Evolutionary conservation across 352 stramenopile genomes (phyloP).

Genomic region (Phytophthora cryptogea): DNA sequence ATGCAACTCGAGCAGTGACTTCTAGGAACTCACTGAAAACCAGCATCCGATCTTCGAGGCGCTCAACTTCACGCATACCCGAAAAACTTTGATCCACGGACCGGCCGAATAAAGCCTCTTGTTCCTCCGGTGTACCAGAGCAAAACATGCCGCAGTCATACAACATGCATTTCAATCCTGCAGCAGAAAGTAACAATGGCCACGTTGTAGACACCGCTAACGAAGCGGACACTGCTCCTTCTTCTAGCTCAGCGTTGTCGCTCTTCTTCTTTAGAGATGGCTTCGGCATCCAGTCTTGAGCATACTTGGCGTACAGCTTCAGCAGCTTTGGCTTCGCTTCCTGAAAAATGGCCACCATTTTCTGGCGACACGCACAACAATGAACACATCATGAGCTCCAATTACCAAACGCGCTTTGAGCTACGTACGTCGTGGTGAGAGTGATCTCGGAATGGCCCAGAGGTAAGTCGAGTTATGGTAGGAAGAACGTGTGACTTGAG

Average conservation of each 20-base stretch:
- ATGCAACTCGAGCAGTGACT: slow-evolving; percentile 62
- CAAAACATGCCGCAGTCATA: slow-evolving; percentile 85
- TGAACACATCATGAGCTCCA: slow-evolving; percentile 6
- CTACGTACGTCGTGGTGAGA: slow-evolving; percentile 71
- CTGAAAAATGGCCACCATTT: slow-evolving; percentile 69
- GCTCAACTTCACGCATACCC: slow-evolving; percentile 41
- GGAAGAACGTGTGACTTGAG: slow-evolving; percentile 54
- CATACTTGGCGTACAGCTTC: slow-evolving; percentile 76
- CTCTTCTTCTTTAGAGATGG: slow-evolving; percentile 16
- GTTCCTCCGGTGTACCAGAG: slow-evolving; percentile 51
- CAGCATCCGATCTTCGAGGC: slow-evolving; percentile 45
- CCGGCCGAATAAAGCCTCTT: slow-evolving; percentile 62
- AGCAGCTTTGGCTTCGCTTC: slow-evolving; percentile 75
- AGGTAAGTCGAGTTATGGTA: slow-evolving; percentile 60
- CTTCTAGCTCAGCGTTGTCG: slow-evolving; percentile 18
- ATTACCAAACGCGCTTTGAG: background rate
- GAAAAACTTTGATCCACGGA: slow-evolving; percentile 71
- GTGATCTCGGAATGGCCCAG: slow-evolving; percentile 72
- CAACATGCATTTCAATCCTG: slow-evolving; percentile 63
- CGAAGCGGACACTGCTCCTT: slow-evolving; percentile 8
- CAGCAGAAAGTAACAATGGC: slow-evolving; percentile 50
- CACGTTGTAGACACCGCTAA: slow-evolving; percentile 38
- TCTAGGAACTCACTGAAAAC: slow-evolving; percentile 83
- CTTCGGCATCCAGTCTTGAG: slow-evolving; percentile 36
- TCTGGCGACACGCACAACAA: slow-evolving; percentile 32